Evolutionary conservation across 23 red algal species (phyloP).

Genomic region (Chondrus crispus): DNA sequence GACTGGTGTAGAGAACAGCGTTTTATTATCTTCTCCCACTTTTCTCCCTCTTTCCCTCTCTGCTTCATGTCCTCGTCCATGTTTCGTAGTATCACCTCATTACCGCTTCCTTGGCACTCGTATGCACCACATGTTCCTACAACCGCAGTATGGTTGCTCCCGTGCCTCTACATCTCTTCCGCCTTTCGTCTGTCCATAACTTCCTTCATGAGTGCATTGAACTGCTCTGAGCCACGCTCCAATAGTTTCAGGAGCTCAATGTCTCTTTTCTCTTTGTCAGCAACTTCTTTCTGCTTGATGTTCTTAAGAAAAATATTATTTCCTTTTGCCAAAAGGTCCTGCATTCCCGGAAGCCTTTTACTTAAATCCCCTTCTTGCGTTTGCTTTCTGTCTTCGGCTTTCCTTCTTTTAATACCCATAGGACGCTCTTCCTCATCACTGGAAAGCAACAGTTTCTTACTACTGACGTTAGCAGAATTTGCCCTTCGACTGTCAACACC

Average conservation of each 20-base stretch:
- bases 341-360: background rate
- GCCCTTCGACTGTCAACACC: too few relatives aligned
- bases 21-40: too few relatives aligned
- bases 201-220: background rate
- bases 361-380: background rate
- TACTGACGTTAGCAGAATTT: too few relatives aligned
- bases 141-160: too few relatives aligned
- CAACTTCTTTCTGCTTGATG: background rate
- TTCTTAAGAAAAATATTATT: conserved; percentile 1
- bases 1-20: too few relatives aligned
- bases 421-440: background rate
- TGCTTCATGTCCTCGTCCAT: too few relatives aligned
- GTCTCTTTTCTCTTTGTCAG: background rate
- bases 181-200: background rate
- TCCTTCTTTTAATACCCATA: background rate
- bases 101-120: too few relatives aligned
- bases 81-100: too few relatives aligned
- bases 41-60: too few relatives aligned
- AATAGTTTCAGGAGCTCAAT: conserved; percentile 17
- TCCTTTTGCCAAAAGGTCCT: background rate
- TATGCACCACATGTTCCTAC: too few relatives aligned
- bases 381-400: background rate
- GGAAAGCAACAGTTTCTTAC: background rate
- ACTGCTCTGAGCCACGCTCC: background rate
- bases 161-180: too few relatives aligned